Evolutionary conservation across 2,329 filamentous ascomycete species (phyloP).

Genomic region (Alternaria infectoria): DNA sequence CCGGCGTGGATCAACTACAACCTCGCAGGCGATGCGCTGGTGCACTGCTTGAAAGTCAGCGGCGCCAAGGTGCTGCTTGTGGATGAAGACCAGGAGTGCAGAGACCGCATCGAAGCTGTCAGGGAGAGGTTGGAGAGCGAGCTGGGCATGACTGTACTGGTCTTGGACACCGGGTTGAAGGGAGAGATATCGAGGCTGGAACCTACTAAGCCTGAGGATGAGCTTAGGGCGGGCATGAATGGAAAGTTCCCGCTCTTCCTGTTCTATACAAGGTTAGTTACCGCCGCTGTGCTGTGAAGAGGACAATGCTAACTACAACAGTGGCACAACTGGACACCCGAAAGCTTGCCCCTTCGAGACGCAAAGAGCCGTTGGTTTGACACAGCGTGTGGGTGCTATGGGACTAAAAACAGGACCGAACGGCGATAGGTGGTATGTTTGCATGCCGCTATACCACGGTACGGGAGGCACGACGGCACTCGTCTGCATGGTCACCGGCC

Average conservation of each 20-base stretch:
- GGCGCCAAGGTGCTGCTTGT: conserved; percentile 56
- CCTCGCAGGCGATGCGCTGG: conserved; percentile 65
- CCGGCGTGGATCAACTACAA: conserved; percentile 77
- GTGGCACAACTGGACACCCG: conserved; percentile 76
- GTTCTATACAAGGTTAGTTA: conserved; percentile 69
- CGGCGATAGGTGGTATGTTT: conserved; percentile 72
- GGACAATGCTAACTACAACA: conserved; percentile 36
- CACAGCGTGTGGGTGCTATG: conserved; percentile 45
- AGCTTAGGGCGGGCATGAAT: conserved; percentile 60
- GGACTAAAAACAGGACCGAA: conserved; percentile 48
- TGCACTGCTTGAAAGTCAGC: conserved; percentile 70
- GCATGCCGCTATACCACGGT: conserved; percentile 80
- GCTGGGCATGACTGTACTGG: conserved; percentile 64
- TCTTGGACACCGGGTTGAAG: conserved; percentile 59
- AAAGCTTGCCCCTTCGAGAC: conserved; percentile 72
- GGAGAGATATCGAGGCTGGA: conserved; percentile 57
- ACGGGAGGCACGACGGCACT: conserved; percentile 70
- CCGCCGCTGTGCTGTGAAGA: not conserved
- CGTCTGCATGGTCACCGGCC: conserved; percentile 60
- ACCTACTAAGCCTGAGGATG: conserved; percentile 61
- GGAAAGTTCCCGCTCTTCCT: conserved; percentile 65
- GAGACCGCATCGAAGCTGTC: conserved; percentile 63
- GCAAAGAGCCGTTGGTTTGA: conserved; percentile 52
- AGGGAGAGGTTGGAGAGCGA: conserved; percentile 57
- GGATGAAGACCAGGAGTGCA: conserved; percentile 57